Evolutionary conservation across 768 basidiomycete species (phyloP).

Genomic region (Pleurotus tuoliensis): DNA sequence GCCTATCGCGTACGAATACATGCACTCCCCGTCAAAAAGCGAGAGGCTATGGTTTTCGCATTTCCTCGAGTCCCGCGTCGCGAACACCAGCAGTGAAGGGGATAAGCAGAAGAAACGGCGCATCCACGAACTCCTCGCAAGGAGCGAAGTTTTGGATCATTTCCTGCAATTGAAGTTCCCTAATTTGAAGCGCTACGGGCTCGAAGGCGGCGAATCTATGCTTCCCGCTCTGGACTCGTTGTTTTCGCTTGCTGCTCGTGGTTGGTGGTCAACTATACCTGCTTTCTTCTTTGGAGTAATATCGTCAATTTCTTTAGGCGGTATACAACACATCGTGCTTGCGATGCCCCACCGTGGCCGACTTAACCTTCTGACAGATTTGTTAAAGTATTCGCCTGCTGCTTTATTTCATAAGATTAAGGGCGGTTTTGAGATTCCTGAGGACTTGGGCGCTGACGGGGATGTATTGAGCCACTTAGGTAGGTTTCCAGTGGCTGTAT

Average conservation of each 20-base stretch:
- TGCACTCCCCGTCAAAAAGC: constrained; percentile 84
- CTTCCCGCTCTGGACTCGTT: constrained; percentile 79
- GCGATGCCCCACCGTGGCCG: constrained; percentile 90
- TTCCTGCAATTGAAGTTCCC: constrained; percentile 85
- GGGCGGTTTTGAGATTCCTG: constrained; percentile 69
- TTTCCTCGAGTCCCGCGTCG: constrained; percentile 60
- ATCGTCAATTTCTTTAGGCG: constrained; percentile 35
- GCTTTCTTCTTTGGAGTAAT: not conserved
- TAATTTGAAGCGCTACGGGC: constrained; percentile 54
- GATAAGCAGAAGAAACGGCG: constrained; percentile 42
- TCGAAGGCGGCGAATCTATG: constrained; percentile 95
- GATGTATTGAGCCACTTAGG: constrained; percentile 88
- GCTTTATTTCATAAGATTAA: constrained; percentile 86
- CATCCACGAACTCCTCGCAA: constrained; percentile 64
- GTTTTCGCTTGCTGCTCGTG: constrained; percentile 61
- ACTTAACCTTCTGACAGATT: constrained; percentile 77
- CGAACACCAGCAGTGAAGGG: constrained; percentile 24
- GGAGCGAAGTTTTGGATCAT: constrained; percentile 79
- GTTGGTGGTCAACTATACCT: constrained; percentile 26
- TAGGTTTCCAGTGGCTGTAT: constrained; percentile 22
- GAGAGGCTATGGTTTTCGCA: constrained; percentile 90
- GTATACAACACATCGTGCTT: constrained; percentile 67
- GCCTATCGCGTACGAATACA: constrained; percentile 87
- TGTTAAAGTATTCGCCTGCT: constrained; percentile 62
- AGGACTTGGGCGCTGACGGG: constrained; percentile 64